Conservation (phyloP, 2,329 filamentous ascomycete genomes). For the Graphium sp. region DNA sequence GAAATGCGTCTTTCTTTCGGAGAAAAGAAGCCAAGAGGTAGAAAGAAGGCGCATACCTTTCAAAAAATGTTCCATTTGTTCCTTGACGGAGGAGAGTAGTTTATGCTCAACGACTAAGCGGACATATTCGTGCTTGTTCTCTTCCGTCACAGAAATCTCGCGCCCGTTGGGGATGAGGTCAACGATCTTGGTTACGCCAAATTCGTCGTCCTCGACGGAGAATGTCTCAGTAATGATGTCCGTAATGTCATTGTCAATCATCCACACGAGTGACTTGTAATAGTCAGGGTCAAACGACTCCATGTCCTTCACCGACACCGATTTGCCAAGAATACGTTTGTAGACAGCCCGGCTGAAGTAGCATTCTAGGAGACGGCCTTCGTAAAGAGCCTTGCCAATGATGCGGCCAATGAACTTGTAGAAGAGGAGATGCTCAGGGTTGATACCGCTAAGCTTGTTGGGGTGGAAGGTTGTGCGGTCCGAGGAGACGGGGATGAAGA, state of each 20-base stretch:
- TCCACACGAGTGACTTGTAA: constrained; percentile 97
- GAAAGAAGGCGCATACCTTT: constrained; percentile 40
- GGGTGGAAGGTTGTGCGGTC: constrained; percentile 98
- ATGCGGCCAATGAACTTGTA: constrained; percentile 99
- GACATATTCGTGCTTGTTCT: constrained; percentile 98
- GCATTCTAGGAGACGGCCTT: constrained; percentile 88
- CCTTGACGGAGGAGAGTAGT: constrained; percentile 77
- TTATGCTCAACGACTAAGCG: constrained; percentile 89
- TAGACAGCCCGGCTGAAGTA: constrained; percentile 98
- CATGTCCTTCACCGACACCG: constrained; percentile 97
- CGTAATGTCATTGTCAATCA: constrained; percentile 95
- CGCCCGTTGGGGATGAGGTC: constrained; percentile 79
- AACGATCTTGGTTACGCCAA: constrained; percentile 74
- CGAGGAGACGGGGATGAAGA: constrained; percentile 92
- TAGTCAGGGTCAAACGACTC: constrained; percentile 97
- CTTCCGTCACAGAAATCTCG: constrained; percentile 86
- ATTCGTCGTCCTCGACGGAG: constrained; percentile 83
- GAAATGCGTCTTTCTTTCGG: background rate
- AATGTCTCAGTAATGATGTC: constrained; percentile 96
- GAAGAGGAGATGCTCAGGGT: constrained; percentile 89
- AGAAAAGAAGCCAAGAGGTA: background rate
- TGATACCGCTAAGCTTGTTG: constrained; percentile 84
- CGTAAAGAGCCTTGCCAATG: constrained; percentile 95
- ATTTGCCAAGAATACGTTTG: constrained; percentile 89
- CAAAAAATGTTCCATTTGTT: constrained; percentile 86